Conservation (phyloP, 257 asterid genomes). For the Solanum sejunctum region DNA sequence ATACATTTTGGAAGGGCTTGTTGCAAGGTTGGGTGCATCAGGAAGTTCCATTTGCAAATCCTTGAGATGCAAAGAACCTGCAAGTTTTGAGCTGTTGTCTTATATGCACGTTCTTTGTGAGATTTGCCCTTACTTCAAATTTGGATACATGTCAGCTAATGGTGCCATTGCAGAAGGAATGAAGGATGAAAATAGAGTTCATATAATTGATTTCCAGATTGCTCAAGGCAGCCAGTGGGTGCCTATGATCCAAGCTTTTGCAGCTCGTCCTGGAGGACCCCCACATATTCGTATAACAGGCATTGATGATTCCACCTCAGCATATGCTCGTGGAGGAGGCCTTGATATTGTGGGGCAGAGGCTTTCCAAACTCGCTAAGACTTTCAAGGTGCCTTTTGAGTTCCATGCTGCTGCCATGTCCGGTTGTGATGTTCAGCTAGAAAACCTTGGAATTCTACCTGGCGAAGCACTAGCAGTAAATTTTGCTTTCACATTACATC, state of each 20-base stretch:
- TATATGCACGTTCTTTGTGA: conserved; percentile 64
- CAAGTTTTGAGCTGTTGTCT: conserved; percentile 56
- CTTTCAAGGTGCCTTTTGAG: conserved; percentile 63
- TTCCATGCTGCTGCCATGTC: conserved; percentile 42
- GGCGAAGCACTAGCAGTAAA: conserved; percentile 78
- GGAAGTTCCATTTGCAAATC: conserved; percentile 56
- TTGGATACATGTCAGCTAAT: conserved; percentile 84
- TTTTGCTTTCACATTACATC: conserved; percentile 69
- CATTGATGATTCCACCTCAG: conserved; percentile 51
- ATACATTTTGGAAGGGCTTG: conserved; percentile 82
- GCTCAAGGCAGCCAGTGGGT: conserved; percentile 92
- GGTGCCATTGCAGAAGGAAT: conserved; percentile 92
- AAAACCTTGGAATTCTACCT: conserved; percentile 27
- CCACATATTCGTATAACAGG: conserved; percentile 80
- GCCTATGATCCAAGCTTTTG: conserved; percentile 71
- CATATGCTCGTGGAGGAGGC: conserved; percentile 80
- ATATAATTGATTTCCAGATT: conserved; percentile 72
- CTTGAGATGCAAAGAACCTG: conserved; percentile 47
- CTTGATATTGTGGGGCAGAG: conserved; percentile 52
- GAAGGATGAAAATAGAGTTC: conserved; percentile 58
- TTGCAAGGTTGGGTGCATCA: conserved; percentile 47
- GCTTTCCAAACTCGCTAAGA: conserved; percentile 54
- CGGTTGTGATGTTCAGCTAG: conserved; percentile 15
- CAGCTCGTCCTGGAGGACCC: conserved; percentile 70
- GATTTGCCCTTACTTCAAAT: conserved; percentile 77